Evolutionary conservation across 1,139 yeast species (phyloP).

Genomic region (Zygotorulaspora mrakii): DNA sequence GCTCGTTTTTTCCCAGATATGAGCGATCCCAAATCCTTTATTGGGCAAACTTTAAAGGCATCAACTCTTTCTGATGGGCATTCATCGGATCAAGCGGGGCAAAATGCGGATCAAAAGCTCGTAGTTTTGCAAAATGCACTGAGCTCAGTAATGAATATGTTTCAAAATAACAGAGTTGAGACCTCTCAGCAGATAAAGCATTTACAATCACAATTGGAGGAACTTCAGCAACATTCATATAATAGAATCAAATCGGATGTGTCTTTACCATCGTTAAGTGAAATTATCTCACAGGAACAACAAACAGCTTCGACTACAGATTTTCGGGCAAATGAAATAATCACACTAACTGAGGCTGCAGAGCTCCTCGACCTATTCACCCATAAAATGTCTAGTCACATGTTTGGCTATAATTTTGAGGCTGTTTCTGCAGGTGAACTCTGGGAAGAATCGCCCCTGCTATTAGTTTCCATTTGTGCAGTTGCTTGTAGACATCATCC

Average conservation of each 20-base stretch:
- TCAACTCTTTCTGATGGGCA: not conserved
- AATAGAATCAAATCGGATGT: constrained; percentile 5
- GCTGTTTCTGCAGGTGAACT: constrained; percentile 47
- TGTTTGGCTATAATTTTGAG: constrained; percentile 62
- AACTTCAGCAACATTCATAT: not conserved
- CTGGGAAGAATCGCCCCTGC: constrained; percentile 56
- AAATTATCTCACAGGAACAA: constrained; percentile 5
- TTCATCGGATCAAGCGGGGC: constrained; percentile 4
- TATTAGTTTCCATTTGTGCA: constrained; percentile 59
- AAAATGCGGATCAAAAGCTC: constrained; percentile 43
- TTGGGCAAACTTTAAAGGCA: not conserved
- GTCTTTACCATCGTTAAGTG: constrained; percentile 10
- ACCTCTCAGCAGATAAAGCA: constrained; percentile 21
- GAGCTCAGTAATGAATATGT: constrained; percentile 36
- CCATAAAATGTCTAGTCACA: constrained; percentile 55
- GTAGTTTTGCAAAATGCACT: constrained; percentile 47
- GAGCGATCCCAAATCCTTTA: not conserved
- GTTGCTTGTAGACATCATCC: constrained; percentile 65
- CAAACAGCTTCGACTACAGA: constrained; percentile 7
- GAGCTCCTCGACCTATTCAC: constrained; percentile 53
- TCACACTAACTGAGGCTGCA: constrained; percentile 42
- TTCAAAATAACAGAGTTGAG: constrained; percentile 30
- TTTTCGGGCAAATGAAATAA: constrained; percentile 6
- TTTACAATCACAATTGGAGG: constrained; percentile 15
- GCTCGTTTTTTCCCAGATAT: not conserved